These are phyloP conservation scores for Ogataea neopini DNA, from an alignment of 805 yeast species.

Conservation along the genomic window DNA sequence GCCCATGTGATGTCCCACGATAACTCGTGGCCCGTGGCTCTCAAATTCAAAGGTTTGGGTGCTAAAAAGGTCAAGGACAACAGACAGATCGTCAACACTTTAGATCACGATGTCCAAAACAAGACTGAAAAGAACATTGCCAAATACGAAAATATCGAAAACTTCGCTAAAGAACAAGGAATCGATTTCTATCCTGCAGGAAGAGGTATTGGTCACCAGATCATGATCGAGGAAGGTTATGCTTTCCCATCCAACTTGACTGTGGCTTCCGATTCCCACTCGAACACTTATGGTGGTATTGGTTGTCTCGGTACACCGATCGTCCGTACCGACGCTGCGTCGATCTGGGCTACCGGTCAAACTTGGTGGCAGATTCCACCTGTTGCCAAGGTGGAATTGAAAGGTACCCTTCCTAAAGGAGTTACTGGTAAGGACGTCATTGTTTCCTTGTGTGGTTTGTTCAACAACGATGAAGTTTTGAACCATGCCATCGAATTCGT, in stretches of 20 bases:
- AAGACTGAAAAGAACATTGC: conserved; percentile 83
- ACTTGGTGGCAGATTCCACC: conserved; percentile 99
- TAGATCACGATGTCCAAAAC: conserved; percentile 98
- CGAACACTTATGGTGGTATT: conserved; percentile 96
- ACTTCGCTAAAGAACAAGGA: conserved; percentile 87
- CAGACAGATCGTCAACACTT: conserved; percentile 90
- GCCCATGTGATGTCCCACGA: conserved; percentile 99
- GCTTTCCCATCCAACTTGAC: conserved; percentile 92
- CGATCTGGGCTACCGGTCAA: conserved; percentile 99
- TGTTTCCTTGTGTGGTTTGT: conserved; percentile 90
- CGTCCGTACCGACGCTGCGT: conserved; percentile 98
- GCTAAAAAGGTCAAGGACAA: conserved; percentile 81
- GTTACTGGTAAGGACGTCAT: conserved; percentile 96
- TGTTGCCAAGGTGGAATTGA: conserved; percentile 88
- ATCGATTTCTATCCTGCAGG: conserved; percentile 98
- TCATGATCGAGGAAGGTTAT: conserved; percentile 98
- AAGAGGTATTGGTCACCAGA: conserved; percentile 98
- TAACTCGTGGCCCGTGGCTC: conserved; percentile 98
- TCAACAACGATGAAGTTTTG: conserved; percentile 89
- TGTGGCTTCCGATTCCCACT: conserved; percentile 97
- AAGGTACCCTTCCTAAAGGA: conserved; percentile 79
- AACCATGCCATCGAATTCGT: conserved; percentile 93
- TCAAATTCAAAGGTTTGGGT: conserved; percentile 93
- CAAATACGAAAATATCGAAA: conserved; percentile 85
- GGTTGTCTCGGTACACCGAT: conserved; percentile 97